Evolutionary conservation across 2,329 filamentous ascomycete genomes (phyloP).

Genomic region (Neospermospora avenae): DNA sequence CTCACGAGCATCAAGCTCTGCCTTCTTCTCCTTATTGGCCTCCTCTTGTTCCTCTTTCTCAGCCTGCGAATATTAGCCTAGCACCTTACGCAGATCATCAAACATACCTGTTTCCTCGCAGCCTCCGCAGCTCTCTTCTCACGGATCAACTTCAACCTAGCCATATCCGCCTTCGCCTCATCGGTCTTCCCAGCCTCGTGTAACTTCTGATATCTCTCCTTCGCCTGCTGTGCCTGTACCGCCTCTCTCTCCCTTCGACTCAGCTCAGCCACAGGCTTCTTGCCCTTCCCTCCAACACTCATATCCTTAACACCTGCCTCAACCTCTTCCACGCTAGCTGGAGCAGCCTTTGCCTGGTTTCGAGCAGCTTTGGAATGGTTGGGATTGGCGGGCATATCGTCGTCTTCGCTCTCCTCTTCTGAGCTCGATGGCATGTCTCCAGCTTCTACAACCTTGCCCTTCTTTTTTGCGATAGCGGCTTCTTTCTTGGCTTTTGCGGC

Average conservation of each 20-base stretch:
- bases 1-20: conserved; percentile 44
- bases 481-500: conserved; percentile 89
- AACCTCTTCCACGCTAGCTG: conserved; percentile 45
- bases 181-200: conserved; percentile 97
- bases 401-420: conserved; percentile 55
- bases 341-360: conserved; percentile 48
- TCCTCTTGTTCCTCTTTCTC: conserved; percentile 39
- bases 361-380: conserved; percentile 80
- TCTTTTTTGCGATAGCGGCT: conserved; percentile 76
- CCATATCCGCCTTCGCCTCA: conserved; percentile 85
- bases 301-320: conserved; percentile 56
- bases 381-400: conserved; percentile 79
- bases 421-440: conserved; percentile 79
- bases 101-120: conserved; percentile 72
- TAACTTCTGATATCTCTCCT: conserved; percentile 86
- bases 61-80: conserved; percentile 33
- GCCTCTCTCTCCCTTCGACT: conserved; percentile 72
- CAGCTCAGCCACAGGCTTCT: conserved; percentile 48
- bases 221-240: conserved; percentile 79
- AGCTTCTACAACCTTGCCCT: conserved; percentile 68
- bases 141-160: conserved; percentile 74
- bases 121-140: conserved; percentile 85
- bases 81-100: background rate
- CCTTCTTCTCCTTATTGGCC: conserved; percentile 40
- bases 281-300: conserved; percentile 41